These are phyloP conservation scores for Penstemon barbatus DNA, from an alignment of 257 asterid species.

Conservation along the genomic window DNA sequence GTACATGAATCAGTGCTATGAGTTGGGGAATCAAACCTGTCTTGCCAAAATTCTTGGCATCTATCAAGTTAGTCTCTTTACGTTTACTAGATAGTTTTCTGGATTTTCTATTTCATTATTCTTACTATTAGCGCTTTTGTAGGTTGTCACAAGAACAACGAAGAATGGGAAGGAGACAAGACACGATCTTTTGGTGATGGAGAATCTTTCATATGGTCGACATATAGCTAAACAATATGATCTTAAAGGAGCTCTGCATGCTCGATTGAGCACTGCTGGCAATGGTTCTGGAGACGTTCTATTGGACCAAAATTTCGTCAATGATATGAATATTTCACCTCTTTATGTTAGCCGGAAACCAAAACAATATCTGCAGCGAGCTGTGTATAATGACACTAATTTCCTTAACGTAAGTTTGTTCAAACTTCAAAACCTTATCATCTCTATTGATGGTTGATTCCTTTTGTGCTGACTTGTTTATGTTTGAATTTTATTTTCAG, in stretches of 20 bases:
- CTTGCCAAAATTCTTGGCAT: constrained; percentile 91
- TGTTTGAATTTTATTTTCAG: constrained; percentile 35
- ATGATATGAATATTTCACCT: constrained; percentile 85
- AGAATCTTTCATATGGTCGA: constrained; percentile 83
- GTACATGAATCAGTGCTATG: constrained; percentile 76
- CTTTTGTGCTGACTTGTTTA: not conserved
- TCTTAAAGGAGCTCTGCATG: constrained; percentile 87
- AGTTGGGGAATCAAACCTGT: constrained; percentile 75
- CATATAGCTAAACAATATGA: constrained; percentile 67
- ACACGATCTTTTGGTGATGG: constrained; percentile 91
- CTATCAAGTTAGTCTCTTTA: constrained; percentile 63
- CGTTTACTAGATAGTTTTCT: not conserved
- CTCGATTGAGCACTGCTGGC: constrained; percentile 58
- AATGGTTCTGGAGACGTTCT: constrained; percentile 74
- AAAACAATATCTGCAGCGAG: constrained; percentile 81
- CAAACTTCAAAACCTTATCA: not conserved
- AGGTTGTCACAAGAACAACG: constrained; percentile 58
- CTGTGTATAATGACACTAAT: constrained; percentile 84
- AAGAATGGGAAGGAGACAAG: constrained; percentile 72
- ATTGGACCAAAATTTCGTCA: constrained; percentile 85
- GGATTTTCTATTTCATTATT: not conserved
- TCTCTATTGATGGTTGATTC: not conserved
- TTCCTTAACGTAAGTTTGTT: constrained; percentile 74
- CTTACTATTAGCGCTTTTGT: constrained; percentile 10
- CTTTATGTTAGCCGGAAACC: constrained; percentile 75